A percentile compares a stretch with the other conserved stretches of the same genome.
These are phyloP conservation scores for Echinosophora koreensis DNA, from an alignment of 306 rosid genomes.

Conservation along the genomic window DNA sequence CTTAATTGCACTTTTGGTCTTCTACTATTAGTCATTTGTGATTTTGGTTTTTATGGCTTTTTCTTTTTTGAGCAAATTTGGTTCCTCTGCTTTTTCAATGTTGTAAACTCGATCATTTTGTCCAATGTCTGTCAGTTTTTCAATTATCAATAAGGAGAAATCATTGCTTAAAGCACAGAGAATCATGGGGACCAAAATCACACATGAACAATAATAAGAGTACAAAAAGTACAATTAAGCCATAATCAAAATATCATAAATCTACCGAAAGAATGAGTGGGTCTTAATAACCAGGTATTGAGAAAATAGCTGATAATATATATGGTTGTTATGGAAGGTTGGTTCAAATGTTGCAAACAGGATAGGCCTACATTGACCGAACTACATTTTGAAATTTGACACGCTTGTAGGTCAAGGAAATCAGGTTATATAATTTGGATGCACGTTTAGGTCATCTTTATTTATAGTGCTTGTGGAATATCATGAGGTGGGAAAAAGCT, in stretches of 20 bases:
- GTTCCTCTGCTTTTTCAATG: too few species aligned
- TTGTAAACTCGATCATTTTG: too few species aligned
- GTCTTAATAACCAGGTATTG: background rate
- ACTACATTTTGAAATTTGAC: background rate
- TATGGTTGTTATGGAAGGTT: constrained; percentile 3
- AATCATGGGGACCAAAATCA: too few species aligned
- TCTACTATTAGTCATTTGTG: too few species aligned
- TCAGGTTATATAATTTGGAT: background rate
- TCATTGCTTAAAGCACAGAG: too few species aligned
- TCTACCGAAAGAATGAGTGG: background rate
- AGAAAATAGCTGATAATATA: background rate
- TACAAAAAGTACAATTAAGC: too few species aligned
- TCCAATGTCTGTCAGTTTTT: too few species aligned
- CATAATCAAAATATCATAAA: background rate
- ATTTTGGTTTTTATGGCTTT: too few species aligned
- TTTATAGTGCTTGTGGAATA: constrained; percentile 28
- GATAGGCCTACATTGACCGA: constrained; percentile 12
- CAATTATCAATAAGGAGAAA: too few species aligned
- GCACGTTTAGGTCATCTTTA: constrained; percentile 35
- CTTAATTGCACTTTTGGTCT: too few species aligned
- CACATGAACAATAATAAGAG: too few species aligned
- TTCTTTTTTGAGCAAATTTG: too few species aligned
- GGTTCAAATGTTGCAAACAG: constrained; percentile 21
- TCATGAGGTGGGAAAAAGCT: constrained; percentile 4
- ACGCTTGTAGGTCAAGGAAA: constrained; percentile 23